Percentiles rank a stretch among this genome's conserved stretches.
These are phyloP conservation scores for Dactylellina leptospora DNA, from an alignment of 2,329 filamentous ascomycete genomes.

Conservation along the genomic window DNA sequence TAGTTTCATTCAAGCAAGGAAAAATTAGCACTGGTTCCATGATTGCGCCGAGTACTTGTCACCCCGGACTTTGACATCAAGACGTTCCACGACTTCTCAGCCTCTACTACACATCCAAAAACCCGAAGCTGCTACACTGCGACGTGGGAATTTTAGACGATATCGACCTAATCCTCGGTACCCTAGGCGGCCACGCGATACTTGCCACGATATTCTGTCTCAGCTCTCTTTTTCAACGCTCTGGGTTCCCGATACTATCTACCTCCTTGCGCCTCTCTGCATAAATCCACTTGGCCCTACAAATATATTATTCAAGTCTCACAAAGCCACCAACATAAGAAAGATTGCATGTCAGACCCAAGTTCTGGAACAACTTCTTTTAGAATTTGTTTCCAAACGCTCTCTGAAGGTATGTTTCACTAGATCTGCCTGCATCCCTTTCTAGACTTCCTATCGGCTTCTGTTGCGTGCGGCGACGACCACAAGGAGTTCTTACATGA, in stretches of 20 bases:
- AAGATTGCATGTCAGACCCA: constrained; percentile 36
- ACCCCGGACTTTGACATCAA: constrained; percentile 24
- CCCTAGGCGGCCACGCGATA: constrained; percentile 46
- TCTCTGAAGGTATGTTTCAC: constrained; percentile 50
- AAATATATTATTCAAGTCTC: constrained; percentile 40
- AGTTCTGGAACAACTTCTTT: constrained; percentile 45
- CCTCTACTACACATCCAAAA: constrained; percentile 4
- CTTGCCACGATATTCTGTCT: constrained; percentile 52
- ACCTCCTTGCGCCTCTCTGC: constrained; percentile 24
- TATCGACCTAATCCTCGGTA: constrained; percentile 26
- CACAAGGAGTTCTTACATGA: neutral
- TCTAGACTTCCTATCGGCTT: constrained; percentile 25
- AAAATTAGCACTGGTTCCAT: constrained; percentile 7
- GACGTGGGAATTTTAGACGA: constrained; percentile 45
- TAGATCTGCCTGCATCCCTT: constrained; percentile 48
- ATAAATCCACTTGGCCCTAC: constrained; percentile 33
- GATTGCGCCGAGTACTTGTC: constrained; percentile 36
- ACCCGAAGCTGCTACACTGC: constrained; percentile 13
- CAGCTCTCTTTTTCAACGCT: constrained; percentile 40
- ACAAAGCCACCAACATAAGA: constrained; percentile 47
- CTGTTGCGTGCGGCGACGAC: constrained; percentile 7
- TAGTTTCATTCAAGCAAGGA: constrained; percentile 2
- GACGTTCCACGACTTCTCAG: constrained; percentile 2
- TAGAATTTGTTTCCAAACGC: constrained; percentile 18
- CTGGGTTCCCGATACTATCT: constrained; percentile 42